Percentiles rank a stretch among this genome's conserved stretches.
Evolutionary conservation across 139 green algal species (phyloP).

Genomic region (Haematococcus sp.): DNA sequence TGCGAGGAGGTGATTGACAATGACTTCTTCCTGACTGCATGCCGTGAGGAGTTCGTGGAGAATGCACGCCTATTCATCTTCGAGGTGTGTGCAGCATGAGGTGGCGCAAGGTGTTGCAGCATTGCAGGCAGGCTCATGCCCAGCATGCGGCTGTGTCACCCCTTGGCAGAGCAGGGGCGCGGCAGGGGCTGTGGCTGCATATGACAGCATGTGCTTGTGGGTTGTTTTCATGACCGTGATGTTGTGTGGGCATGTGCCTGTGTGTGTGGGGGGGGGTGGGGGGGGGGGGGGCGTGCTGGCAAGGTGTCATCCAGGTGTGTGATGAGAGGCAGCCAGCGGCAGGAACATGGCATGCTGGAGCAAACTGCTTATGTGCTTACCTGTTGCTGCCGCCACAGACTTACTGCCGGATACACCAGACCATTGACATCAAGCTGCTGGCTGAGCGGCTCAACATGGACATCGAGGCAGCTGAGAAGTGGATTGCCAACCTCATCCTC

Average conservation of each 20-base stretch:
- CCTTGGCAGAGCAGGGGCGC: too few relatives aligned
- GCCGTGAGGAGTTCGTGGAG: constrained; percentile 89
- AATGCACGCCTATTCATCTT: constrained; percentile 95
- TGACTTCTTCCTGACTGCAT: constrained; percentile 92
- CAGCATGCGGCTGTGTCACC: too few relatives aligned
- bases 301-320: too few relatives aligned
- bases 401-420: constrained; percentile 81
- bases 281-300: too few relatives aligned
- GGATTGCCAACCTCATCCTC: constrained; percentile 94
- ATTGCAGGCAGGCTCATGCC: too few relatives aligned
- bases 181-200: too few relatives aligned
- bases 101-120: not conserved
- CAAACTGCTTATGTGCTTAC: not conserved
- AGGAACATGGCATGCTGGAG: too few relatives aligned
- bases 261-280: too few relatives aligned
- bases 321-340: too few relatives aligned
- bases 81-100: constrained; percentile 79
- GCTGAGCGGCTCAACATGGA: constrained; percentile 86
- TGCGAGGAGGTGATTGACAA: constrained; percentile 89
- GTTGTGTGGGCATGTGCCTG: too few relatives aligned
- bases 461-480: constrained; percentile 83
- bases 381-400: constrained; percentile 9
- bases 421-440: constrained; percentile 89
- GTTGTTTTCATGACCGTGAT: too few relatives aligned
- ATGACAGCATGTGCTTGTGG: too few relatives aligned